Conservation (phyloP, 148 eudicot genomes). For the Arbutus unedo region DNA sequence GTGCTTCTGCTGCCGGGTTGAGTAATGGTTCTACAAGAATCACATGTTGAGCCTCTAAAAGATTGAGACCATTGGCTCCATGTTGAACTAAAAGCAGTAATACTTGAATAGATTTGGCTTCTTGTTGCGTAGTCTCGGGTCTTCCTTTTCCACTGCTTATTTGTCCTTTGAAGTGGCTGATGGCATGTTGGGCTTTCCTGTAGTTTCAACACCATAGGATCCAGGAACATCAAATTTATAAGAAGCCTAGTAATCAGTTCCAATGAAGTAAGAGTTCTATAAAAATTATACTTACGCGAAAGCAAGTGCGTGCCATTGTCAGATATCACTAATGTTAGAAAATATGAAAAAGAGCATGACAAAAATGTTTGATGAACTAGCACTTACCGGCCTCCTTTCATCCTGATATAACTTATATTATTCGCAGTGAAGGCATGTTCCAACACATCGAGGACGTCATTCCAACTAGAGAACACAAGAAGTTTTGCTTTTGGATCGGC, state of each 20-base stretch:
- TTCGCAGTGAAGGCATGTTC: slow-evolving; percentile 85
- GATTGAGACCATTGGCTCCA: slow-evolving; percentile 96
- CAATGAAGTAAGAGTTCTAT: neutral
- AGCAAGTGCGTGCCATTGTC: neutral
- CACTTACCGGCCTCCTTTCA: slow-evolving; percentile 88
- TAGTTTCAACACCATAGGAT: slow-evolving; percentile 2
- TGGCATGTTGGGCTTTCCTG: slow-evolving; percentile 78
- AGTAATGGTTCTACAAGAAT: slow-evolving; percentile 91
- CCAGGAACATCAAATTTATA: neutral
- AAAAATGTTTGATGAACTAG: neutral
- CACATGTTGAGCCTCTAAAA: slow-evolving; percentile 95
- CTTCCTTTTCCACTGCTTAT: slow-evolving; percentile 24
- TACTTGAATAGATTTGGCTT: slow-evolving; percentile 54
- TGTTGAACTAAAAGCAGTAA: slow-evolving; percentile 73
- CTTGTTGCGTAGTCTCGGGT: slow-evolving; percentile 24
- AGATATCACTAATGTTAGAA: neutral
- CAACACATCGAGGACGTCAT: slow-evolving; percentile 90
- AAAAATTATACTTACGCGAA: neutral
- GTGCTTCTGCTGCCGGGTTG: slow-evolving; percentile 97
- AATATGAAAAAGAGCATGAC: neutral
- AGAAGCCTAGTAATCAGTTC: slow-evolving; percentile 13
- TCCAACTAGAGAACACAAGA: slow-evolving; percentile 97
- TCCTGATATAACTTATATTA: slow-evolving; percentile 64
- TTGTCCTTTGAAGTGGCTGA: slow-evolving; percentile 74
- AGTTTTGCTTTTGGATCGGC: slow-evolving; percentile 65